These are phyloP conservation scores for Paecilomyces niveus DNA, from an alignment of 2,329 filamentous ascomycete species.

Conservation along the genomic window DNA sequence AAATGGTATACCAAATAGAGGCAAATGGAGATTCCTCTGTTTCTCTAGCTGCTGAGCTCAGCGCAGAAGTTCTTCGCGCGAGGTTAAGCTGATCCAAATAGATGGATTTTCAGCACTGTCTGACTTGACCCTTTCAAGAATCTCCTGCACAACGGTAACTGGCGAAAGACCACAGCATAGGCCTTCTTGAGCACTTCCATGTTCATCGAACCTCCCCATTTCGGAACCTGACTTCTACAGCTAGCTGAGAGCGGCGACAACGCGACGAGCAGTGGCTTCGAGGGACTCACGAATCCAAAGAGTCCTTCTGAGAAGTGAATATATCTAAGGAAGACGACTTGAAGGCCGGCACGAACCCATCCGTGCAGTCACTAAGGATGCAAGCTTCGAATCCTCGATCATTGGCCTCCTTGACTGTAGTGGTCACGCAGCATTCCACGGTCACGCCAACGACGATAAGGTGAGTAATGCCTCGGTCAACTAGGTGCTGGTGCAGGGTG, in stretches of 20 bases:
- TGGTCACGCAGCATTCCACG: conserved; percentile 53
- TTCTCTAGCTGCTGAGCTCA: neutral
- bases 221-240: neutral
- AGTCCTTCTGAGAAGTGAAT: conserved; percentile 29
- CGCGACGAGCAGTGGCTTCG: neutral
- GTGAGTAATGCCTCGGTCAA: conserved; percentile 51
- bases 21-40: conserved; percentile 15
- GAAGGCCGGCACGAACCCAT: conserved; percentile 24
- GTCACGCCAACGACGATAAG: conserved; percentile 53
- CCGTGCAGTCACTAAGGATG: conserved; percentile 41
- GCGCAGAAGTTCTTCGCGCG: neutral
- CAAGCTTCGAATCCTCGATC: conserved; percentile 58
- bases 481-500: conserved; percentile 44
- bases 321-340: conserved; percentile 28
- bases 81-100: neutral
- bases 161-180: conserved; percentile 33
- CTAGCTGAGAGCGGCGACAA: neutral
- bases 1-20: conserved; percentile 45
- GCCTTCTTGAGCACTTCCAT: conserved; percentile 8
- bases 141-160: conserved; percentile 33
- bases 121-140: conserved; percentile 1
- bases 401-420: conserved; percentile 50
- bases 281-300: conserved; percentile 24
- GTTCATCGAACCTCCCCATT: neutral
- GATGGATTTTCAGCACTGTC: conserved; percentile 2